Evolutionary conservation across 305 asterid species (phyloP), one percentile per base, ranked within the genome.

Genomic region (Solanum hybrid): DNA sequence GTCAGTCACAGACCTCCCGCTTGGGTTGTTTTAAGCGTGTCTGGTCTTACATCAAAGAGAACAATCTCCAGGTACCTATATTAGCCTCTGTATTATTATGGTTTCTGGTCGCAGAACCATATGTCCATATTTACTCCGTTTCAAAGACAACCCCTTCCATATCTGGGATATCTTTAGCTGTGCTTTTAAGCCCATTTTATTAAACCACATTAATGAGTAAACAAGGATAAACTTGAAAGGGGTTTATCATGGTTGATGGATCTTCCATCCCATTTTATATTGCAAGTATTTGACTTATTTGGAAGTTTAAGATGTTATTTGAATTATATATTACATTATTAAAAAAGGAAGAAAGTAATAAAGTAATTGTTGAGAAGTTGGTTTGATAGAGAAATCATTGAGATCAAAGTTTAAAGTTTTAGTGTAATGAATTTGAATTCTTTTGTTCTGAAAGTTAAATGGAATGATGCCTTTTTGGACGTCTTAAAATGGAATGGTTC

Each of bases 1-100:
- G 99, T 32, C 98, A 93, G 91, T 95, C 99, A 24, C 99, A 95
- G 93, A 94, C 97, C 91, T 95, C 99, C 24, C 99, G 96, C 35
- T 89, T 97, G 89, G 93, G 93, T 88, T 96, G 97, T 92, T 97
- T 97, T 87, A 94, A 81, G 94, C 93, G 91, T 29, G 98, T 95
- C 56, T 97, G 99, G 99, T 91, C 95, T 77, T 95, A 97, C 92
- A 93, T 97, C 93, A 97, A 93, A 95, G 95, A 94, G 60, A 94
- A 96, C 90, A 94, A 94, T 91, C 99, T 96, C 90, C 98, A 96
- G 99, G 99, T 96, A 78, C 79, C 20, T 86, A 12, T 24, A 80
- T 5, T n/a, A 5, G 85, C 85, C 11, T 35, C 56, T 79, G 11
- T n/a, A 37, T 35, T 46, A 81, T 76, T 31, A 17, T 77, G 29